A percentile compares a stretch with the other conserved stretches of the same genome.
Evolutionary conservation across 129 eudicot species (phyloP).

Genomic region (Scalesia atractyloides): DNA sequence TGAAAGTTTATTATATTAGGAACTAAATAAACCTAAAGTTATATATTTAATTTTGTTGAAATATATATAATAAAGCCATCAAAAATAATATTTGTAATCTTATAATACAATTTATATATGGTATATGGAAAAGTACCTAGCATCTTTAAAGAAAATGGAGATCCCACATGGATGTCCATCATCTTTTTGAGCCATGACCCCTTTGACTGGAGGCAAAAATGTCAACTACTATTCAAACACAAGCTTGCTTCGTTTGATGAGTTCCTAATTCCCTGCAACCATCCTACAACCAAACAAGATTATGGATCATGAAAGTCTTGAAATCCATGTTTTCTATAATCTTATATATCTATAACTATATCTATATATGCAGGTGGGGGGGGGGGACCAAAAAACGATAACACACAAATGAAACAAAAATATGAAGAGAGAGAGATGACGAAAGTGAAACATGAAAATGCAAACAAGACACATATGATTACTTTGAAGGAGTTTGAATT

Average conservation of each 20-base stretch:
- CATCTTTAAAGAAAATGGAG: constrained; percentile 49
- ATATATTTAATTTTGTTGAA: no score
- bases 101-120: background rate
- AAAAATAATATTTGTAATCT: no score
- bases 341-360: background rate
- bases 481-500: constrained; percentile 16
- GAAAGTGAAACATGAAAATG: background rate
- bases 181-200: constrained; percentile 43
- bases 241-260: constrained; percentile 22
- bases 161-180: constrained; percentile 30
- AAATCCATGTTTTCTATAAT: background rate
- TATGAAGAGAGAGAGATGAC: background rate
- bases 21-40: background rate
- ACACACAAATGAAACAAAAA: no score
- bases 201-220: constrained; percentile 29
- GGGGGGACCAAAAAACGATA: no score
- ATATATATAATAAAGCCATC: no score
- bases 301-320: constrained; percentile 3
- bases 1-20: background rate
- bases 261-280: constrained; percentile 6
- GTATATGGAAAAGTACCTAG: constrained; percentile 31
- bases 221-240: constrained; percentile 13
- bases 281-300: constrained; percentile 12
- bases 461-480: background rate
- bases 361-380: no score